These are phyloP conservation scores for Xylogone sp. DNA, from an alignment of 2,329 filamentous ascomycete species.

Conservation along the genomic window DNA sequence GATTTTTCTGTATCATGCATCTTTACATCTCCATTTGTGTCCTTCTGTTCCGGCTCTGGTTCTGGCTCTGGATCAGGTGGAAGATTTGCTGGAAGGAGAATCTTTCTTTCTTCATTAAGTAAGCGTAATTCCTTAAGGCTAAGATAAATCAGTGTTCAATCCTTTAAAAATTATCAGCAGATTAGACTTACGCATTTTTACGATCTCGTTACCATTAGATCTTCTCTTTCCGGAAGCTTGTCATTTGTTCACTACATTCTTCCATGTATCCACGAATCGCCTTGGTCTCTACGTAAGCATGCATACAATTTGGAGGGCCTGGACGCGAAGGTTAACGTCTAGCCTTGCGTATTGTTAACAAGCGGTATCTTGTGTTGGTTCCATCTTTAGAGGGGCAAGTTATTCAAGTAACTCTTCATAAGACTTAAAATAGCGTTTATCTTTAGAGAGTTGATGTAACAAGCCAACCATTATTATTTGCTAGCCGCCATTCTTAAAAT, in stretches of 20 bases:
- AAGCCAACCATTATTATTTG: conserved; percentile 84
- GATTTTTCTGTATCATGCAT: conserved; percentile 64
- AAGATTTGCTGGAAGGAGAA: conserved; percentile 68
- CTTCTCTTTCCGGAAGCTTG: conserved; percentile 89
- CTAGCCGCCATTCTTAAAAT: conserved; percentile 89
- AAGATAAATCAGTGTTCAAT: conserved; percentile 25
- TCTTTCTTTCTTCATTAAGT: conserved; percentile 70
- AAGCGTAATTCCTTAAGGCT: conserved; percentile 68
- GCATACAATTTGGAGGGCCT: conserved; percentile 79
- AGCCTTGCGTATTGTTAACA: conserved; percentile 68
- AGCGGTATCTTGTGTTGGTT: conserved; percentile 73
- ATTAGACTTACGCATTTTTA: conserved; percentile 54
- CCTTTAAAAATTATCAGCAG: neutral
- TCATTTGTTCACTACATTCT: conserved; percentile 91
- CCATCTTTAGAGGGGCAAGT: conserved; percentile 73
- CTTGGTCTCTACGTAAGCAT: conserved; percentile 85
- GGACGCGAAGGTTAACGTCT: conserved; percentile 78
- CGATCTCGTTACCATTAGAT: conserved; percentile 85
- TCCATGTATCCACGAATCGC: conserved; percentile 86
- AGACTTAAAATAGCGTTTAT: conserved; percentile 61
- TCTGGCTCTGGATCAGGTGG: conserved; percentile 57
- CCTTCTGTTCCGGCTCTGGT: conserved; percentile 37
- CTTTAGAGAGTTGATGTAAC: conserved; percentile 77
- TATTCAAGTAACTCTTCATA: conserved; percentile 78
- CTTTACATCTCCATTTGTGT: conserved; percentile 51